phyloP scores from a whole-genome alignment of 106 monocot genomes.

The Narthecium ossifragum region DNA sequence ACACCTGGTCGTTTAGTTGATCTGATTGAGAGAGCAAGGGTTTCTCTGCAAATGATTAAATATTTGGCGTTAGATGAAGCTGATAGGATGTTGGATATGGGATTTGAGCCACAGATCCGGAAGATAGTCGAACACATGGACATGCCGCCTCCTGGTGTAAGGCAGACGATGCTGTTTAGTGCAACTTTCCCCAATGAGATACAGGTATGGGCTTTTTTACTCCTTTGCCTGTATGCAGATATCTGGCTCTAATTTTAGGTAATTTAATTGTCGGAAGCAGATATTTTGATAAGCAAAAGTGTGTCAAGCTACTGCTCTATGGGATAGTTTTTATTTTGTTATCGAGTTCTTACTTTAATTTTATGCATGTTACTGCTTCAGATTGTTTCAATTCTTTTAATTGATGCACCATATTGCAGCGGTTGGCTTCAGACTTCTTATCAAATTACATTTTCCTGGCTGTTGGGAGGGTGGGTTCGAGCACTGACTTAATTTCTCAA shows the following conservation, averaged over 20 bases:
- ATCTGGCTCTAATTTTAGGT: too few relatives aligned
- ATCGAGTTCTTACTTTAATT: too few relatives aligned
- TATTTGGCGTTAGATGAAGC: slow-evolving; percentile 51
- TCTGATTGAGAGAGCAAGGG: slow-evolving; percentile 35
- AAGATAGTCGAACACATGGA: slow-evolving; percentile 40
- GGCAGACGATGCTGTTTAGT: slow-evolving; percentile 46
- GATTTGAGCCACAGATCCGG: slow-evolving; percentile 54
- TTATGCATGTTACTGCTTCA: too few relatives aligned
- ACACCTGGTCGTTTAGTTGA: slow-evolving; percentile 53
- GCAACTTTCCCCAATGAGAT: slow-evolving; percentile 38
- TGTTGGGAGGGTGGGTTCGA: slow-evolving; percentile 40
- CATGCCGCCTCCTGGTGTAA: slow-evolving; percentile 22
- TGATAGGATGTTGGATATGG: slow-evolving; percentile 66
- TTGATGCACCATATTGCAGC: slow-evolving; percentile 7
- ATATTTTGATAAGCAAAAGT: too few relatives aligned
- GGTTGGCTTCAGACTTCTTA: slow-evolving; percentile 30
- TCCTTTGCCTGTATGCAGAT: not conserved
- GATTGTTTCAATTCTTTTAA: not conserved
- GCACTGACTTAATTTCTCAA: slow-evolving; percentile 34
- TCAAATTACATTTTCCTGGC: slow-evolving; percentile 38
- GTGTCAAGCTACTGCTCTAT: too few relatives aligned
- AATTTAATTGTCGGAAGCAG: too few relatives aligned
- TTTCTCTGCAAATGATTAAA: slow-evolving; percentile 36
- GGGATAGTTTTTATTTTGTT: too few relatives aligned
- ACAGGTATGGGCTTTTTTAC: slow-evolving; percentile 11